Base-by-base conservation (phyloP, 768 basidiomycete species). In the Rossbeevera mucosa region DNA sequence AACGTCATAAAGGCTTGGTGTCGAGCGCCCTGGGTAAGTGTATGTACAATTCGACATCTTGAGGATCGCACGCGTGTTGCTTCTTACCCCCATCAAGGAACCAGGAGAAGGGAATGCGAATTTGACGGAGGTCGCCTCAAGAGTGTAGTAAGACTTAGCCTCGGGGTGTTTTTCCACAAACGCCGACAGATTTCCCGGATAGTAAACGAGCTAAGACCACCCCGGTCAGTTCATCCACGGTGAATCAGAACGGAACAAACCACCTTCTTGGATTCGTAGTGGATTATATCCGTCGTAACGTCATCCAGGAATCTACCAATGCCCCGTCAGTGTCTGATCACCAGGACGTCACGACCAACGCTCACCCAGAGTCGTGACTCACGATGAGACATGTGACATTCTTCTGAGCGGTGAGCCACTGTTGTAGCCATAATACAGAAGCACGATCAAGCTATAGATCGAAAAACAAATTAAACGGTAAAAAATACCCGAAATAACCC, bases 51-150 rank as follows among this genome's bases (percentile, higher is more conserved):
- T 81, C 31, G 80, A 76, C 71, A 97, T 80, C 75, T 95, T 97
- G 65, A 98, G 78, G 66, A 98, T 98, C 5, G 94, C 92, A 47
- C 94, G 85, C 12, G 94, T 98, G 65, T 88, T 92, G 68, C 92
- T 95, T 57, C 94, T 82, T 52, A 98, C 94, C 50, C 95, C 94
- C 91, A 97, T 94, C 59, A 98, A 80, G 44, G 90, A 93, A 26
- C 95, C 95, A 38, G 94, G 94, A 24, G 93, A 80, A 31, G 94
- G 94, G 81, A 98, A 98, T 30, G 91, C 75, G 75, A 98, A 95
- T 72, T 91, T 94, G 74, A 96, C 85, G 54, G 89, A 85, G 51
- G 89, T 93, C 6, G 93, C 94, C 29, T 91, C 86, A 21, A 98
- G 83, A 29, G 92, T 94, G 76, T 97, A 98, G 78, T 96, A 98